phyloP scores from a whole-genome alignment of 768 basidiomycete genomes.

The Cystofilobasidium capitatum region DNA sequence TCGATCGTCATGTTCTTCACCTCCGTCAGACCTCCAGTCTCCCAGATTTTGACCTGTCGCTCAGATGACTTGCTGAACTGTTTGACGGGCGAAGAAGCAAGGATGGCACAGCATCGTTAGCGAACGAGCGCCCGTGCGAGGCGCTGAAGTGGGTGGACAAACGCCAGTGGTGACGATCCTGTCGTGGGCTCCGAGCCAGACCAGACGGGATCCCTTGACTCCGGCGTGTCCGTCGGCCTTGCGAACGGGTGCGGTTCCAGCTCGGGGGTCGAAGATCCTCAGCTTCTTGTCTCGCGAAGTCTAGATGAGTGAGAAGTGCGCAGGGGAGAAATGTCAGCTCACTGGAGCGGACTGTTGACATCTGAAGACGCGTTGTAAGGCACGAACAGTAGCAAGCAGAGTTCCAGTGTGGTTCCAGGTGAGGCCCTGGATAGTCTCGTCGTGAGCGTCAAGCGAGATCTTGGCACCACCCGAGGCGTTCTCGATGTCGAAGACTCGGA shows the following conservation, averaged over 20 bases:
- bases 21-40: conserved; percentile 62
- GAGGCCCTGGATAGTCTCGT: conserved; percentile 77
- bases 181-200: conserved; percentile 84
- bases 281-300: conserved; percentile 90
- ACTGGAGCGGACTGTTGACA: too few species aligned
- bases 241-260: conserved; percentile 70
- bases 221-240: conserved; percentile 79
- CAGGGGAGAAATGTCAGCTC: background rate
- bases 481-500: conserved; percentile 86
- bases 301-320: conserved; percentile 18
- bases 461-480: conserved; percentile 54
- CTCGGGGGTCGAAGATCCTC: conserved; percentile 80
- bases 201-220: conserved; percentile 79
- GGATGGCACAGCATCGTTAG: background rate
- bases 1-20: conserved; percentile 72
- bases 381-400: conserved; percentile 56
- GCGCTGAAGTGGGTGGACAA: conserved; percentile 7
- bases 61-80: conserved; percentile 91
- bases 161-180: conserved; percentile 81
- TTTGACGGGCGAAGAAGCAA: background rate
- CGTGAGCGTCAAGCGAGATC: conserved; percentile 59
- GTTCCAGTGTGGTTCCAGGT: conserved; percentile 73
- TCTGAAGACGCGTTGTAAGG: too few species aligned
- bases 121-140: background rate
- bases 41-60: conserved; percentile 82